phyloP scores from a whole-genome alignment of 2,329 filamentous ascomycete species.

The Huntiella savannae region DNA sequence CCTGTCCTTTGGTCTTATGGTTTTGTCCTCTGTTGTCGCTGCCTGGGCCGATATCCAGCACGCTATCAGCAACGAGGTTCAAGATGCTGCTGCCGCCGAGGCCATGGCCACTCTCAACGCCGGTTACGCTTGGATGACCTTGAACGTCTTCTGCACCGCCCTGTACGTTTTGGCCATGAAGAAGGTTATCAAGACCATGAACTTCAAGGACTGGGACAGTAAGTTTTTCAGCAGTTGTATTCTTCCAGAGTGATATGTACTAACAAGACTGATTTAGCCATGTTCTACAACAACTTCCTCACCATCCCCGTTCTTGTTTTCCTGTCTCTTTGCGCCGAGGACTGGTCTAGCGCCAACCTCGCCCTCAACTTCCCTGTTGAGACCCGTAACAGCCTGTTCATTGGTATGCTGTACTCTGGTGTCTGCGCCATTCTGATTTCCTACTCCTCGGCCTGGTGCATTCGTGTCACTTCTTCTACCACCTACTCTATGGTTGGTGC shows the following conservation, averaged over 20 bases:
- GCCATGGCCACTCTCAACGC: constrained; percentile 80
- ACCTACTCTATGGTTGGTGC: constrained; percentile 98
- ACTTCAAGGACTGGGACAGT: constrained; percentile 99
- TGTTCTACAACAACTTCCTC: constrained; percentile 99
- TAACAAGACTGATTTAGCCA: constrained; percentile 38
- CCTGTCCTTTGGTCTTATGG: constrained; percentile 91
- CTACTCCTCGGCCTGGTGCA: constrained; percentile 98
- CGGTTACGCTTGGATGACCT: constrained; percentile 92
- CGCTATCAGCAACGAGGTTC: constrained; percentile 45
- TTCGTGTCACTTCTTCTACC: constrained; percentile 89
- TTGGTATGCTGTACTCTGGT: constrained; percentile 87
- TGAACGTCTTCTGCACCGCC: constrained; percentile 91
- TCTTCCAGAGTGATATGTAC: constrained; percentile 16
- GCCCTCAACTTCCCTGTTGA: constrained; percentile 73
- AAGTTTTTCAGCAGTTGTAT: constrained; percentile 25
- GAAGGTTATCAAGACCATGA: constrained; percentile 97
- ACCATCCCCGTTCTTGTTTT: constrained; percentile 81
- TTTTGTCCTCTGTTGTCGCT: constrained; percentile 80
- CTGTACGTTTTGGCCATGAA: constrained; percentile 84
- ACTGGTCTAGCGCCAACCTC: constrained; percentile 80
- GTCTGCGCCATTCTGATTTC: constrained; percentile 92
- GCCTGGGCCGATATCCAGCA: constrained; percentile 95
- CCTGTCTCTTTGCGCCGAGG: constrained; percentile 65
- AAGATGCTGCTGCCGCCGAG: constrained; percentile 41
- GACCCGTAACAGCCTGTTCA: constrained; percentile 57